These are phyloP conservation scores for Candida piceae DNA, from an alignment of 805 yeast genomes.

Conservation along the genomic window DNA sequence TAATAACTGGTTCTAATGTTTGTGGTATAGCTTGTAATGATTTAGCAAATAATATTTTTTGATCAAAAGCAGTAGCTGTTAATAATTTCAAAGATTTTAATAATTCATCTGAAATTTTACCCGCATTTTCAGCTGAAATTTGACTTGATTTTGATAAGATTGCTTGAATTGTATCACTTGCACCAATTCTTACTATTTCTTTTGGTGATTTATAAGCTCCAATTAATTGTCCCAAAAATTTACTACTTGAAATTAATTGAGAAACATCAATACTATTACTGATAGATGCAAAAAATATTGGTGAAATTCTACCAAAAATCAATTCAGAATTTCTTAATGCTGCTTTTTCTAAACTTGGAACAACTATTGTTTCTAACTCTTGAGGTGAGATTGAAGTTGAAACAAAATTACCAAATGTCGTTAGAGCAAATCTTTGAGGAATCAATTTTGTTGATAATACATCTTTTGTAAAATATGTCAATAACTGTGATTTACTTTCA, in stretches of 20 bases:
- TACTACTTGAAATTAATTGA: conserved; percentile 31
- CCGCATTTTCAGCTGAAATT: conserved; percentile 25
- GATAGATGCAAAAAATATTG: conserved; percentile 39
- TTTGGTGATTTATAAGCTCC: conserved; percentile 67
- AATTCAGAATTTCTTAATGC: conserved; percentile 74
- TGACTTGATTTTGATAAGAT: conserved; percentile 17
- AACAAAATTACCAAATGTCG: conserved; percentile 15
- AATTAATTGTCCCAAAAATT: conserved; percentile 46
- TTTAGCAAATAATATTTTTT: conserved; percentile 48
- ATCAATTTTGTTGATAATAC: conserved; percentile 31
- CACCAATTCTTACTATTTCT: conserved; percentile 50
- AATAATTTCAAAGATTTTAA: conserved; percentile 52
- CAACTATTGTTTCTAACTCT: conserved; percentile 10
- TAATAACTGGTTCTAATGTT: conserved; percentile 2
- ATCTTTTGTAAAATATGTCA: conserved; percentile 31
- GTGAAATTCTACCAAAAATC: conserved; percentile 51
- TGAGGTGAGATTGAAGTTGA: conserved; percentile 3
- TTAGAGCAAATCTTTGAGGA: conserved; percentile 15
- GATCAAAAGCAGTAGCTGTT: conserved; percentile 58
- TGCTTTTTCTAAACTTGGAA: conserved; percentile 66
- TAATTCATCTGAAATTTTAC: conserved; percentile 45
- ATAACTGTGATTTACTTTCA: conserved; percentile 9
- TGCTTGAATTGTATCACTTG: conserved; percentile 33
- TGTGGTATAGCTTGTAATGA: conserved; percentile 34
- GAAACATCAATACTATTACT: conserved; percentile 37